Percentiles rank a stretch among this genome's conserved stretches.
These are phyloP conservation scores for Moesziomyces sp. DNA, from an alignment of 1,284 basidiomycete species.

Conservation along the genomic window DNA sequence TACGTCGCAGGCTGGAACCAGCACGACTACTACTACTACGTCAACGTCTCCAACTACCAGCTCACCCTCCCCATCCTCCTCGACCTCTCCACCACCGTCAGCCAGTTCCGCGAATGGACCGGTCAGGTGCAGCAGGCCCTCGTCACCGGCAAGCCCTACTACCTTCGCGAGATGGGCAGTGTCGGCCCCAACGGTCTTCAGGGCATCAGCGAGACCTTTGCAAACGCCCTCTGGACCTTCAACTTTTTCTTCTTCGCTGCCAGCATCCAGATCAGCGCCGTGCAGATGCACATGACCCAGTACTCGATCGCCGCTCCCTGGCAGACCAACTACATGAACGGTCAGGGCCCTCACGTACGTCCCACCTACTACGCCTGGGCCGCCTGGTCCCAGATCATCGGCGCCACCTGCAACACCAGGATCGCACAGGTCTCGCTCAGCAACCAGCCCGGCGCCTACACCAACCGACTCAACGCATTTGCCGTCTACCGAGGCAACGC, in stretches of 20 bases:
- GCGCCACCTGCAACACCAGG: slow-evolving; percentile 44
- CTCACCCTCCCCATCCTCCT: slow-evolving; percentile 43
- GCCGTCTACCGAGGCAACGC: slow-evolving; percentile 35
- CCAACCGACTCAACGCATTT: slow-evolving; percentile 45
- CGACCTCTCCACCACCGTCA: slow-evolving; percentile 40
- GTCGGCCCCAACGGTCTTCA: slow-evolving; percentile 52
- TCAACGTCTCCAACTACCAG: slow-evolving; percentile 41
- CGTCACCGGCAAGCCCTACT: slow-evolving; percentile 58
- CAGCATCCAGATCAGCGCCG: slow-evolving; percentile 47
- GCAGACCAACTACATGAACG: slow-evolving; percentile 42
- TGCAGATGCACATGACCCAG: slow-evolving; percentile 60
- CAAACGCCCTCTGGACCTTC: slow-evolving; percentile 56
- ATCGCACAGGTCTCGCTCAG: slow-evolving; percentile 34
- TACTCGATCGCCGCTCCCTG: slow-evolving; percentile 49
- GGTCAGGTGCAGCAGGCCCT: slow-evolving; percentile 42
- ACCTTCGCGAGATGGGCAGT: slow-evolving; percentile 58
- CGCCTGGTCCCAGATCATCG: slow-evolving; percentile 55
- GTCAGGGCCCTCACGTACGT: slow-evolving; percentile 41
- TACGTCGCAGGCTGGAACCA: slow-evolving; percentile 61
- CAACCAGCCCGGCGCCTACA: slow-evolving; percentile 34
- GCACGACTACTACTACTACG: slow-evolving; percentile 61
- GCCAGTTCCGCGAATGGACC: slow-evolving; percentile 52
- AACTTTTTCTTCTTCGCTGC: slow-evolving; percentile 61
- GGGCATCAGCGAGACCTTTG: slow-evolving; percentile 57
- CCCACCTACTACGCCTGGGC: slow-evolving; percentile 58